Conservation (phyloP, 1,284 basidiomycete species). For the Wallemia ichthyophaga region DNA sequence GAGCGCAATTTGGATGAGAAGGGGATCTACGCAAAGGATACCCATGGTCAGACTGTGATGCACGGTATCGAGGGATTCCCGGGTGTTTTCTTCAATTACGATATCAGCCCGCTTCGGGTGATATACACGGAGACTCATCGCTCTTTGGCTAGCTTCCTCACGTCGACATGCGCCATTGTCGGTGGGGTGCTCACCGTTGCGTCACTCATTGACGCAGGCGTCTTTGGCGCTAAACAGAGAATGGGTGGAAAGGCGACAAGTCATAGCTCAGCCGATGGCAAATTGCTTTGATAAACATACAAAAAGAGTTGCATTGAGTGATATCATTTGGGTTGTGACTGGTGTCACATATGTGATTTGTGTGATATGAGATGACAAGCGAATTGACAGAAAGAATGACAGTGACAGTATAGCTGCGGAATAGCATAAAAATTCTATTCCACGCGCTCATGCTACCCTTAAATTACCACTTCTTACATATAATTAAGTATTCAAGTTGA, state of each 20-base stretch:
- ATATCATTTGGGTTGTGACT: too few species aligned
- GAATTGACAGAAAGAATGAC: too few species aligned
- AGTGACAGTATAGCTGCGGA: too few species aligned
- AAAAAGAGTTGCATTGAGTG: too few species aligned
- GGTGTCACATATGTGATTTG: too few species aligned
- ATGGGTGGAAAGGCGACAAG: background rate
- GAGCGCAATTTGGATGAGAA: slow-evolving; percentile 53
- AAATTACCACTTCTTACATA: too few species aligned
- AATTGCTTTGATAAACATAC: too few species aligned
- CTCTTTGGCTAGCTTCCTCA: slow-evolving; percentile 87
- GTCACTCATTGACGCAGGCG: background rate
- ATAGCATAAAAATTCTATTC: too few species aligned
- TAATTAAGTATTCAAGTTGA: too few species aligned
- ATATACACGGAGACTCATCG: slow-evolving; percentile 70
- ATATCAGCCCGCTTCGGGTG: slow-evolving; percentile 87
- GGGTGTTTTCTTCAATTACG: slow-evolving; percentile 79
- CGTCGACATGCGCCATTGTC: slow-evolving; percentile 21
- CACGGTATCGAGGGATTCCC: slow-evolving; percentile 46
- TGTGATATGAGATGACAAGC: too few species aligned
- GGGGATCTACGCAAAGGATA: slow-evolving; percentile 21
- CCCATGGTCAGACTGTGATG: slow-evolving; percentile 40
- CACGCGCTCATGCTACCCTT: too few species aligned
- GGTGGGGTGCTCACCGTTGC: slow-evolving; percentile 1
- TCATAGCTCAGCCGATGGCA: background rate
- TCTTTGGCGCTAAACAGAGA: background rate